These are phyloP conservation scores for Hirschioporus abietinus DNA, from an alignment of 768 basidiomycete genomes.

Conservation along the genomic window DNA sequence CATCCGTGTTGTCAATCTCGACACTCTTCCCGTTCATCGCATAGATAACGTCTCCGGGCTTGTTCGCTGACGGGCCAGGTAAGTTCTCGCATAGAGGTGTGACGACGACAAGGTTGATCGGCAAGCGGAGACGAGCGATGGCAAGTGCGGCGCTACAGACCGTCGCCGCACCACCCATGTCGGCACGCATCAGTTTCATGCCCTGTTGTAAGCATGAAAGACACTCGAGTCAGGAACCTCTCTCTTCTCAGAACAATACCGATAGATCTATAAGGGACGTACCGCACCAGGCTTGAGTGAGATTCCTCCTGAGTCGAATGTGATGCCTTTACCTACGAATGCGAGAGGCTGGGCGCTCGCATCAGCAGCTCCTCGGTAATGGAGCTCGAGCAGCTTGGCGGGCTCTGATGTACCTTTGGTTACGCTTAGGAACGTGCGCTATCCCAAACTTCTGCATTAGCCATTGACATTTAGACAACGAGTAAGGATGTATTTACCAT, in stretches of 20 bases:
- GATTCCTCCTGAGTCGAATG: constrained; percentile 87
- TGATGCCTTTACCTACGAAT: constrained; percentile 85
- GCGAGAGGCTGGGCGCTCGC: constrained; percentile 57
- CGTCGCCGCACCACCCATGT: constrained; percentile 87
- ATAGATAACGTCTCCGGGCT: constrained; percentile 81
- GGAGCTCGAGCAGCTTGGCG: constrained; percentile 88
- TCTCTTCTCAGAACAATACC: neutral
- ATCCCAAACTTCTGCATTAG: neutral
- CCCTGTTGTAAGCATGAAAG: constrained; percentile 39
- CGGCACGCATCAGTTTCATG: constrained; percentile 83
- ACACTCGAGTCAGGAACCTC: constrained; percentile 4
- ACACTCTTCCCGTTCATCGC: constrained; percentile 88
- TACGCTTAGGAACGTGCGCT: constrained; percentile 85
- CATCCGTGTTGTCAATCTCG: constrained; percentile 86
- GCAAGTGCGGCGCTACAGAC: constrained; percentile 70
- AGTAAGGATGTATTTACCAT: constrained; percentile 50
- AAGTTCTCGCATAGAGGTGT: constrained; percentile 84
- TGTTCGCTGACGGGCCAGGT: constrained; percentile 61
- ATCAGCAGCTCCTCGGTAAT: constrained; percentile 71
- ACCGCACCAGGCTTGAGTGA: constrained; percentile 74
- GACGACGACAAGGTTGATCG: constrained; percentile 68
- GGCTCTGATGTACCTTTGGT: constrained; percentile 74
- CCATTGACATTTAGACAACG: neutral
- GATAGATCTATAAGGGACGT: constrained; percentile 19
- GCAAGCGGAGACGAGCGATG: constrained; percentile 76